These are phyloP conservation scores for Neotropicomus parvogracilis DNA, from an alignment of 1,284 basidiomycete species.

Conservation along the genomic window DNA sequence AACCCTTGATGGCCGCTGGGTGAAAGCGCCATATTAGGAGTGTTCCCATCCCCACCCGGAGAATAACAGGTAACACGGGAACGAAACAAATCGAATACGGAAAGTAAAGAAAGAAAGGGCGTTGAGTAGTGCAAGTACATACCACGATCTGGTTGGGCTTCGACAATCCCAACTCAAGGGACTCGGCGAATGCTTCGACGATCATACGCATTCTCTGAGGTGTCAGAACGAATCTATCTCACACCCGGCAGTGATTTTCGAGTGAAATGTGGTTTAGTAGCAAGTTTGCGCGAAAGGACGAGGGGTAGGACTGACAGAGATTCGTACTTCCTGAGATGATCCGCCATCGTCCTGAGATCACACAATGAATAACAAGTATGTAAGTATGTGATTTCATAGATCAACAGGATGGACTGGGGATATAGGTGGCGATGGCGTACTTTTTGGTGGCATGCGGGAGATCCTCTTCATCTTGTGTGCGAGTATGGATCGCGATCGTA, in stretches of 20 bases:
- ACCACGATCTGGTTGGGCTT: constrained; percentile 88
- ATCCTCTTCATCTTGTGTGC: constrained; percentile 73
- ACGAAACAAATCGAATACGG: neutral
- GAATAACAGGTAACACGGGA: neutral
- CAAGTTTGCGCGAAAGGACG: neutral
- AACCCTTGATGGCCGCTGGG: constrained; percentile 1
- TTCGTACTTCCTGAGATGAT: constrained; percentile 87
- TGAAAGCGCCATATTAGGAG: neutral
- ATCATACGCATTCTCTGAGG: constrained; percentile 97
- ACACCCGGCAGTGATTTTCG: neutral
- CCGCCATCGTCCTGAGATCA: constrained; percentile 71
- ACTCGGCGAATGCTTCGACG: constrained; percentile 92
- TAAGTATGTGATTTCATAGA: constrained; percentile 8
- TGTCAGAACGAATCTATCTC: constrained; percentile 72
- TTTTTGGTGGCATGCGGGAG: constrained; percentile 86
- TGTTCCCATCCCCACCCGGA: constrained; percentile 5
- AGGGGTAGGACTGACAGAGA: constrained; percentile 53
- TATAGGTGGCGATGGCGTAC: constrained; percentile 39
- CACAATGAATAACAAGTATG: neutral
- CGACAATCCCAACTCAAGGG: constrained; percentile 82
- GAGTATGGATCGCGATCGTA: constrained; percentile 52
- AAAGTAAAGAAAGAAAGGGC: constrained; percentile 3
- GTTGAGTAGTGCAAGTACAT: constrained; percentile 36
- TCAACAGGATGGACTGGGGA: neutral
- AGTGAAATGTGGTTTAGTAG: constrained; percentile 11